Percentiles rank a stretch among this genome's conserved stretches.
Conservation (phyloP, 176 grass and related monocot species). For the Avena atlantica region DNA sequence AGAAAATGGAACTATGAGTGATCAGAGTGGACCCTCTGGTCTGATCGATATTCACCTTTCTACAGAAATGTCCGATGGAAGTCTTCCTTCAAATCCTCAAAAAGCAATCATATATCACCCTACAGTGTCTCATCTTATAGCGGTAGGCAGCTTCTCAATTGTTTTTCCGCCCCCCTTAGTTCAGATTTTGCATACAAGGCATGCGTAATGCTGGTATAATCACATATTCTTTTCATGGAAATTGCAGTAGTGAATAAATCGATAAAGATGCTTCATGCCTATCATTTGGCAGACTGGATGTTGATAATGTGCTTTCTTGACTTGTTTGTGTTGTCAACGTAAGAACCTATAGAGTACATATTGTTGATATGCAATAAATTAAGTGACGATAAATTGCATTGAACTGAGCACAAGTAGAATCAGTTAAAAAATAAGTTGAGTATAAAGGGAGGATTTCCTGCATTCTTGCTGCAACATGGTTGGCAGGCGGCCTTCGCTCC, state of each 20-base stretch:
- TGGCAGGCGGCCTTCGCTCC: not conserved
- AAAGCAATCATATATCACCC: constrained; percentile 94
- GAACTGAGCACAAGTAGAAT: not conserved
- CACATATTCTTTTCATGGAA: not conserved
- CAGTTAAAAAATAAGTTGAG: not conserved
- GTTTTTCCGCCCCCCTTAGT: constrained; percentile 4
- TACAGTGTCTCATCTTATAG: constrained; percentile 82
- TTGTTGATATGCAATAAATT: constrained; percentile 20
- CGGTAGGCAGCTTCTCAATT: constrained; percentile 55
- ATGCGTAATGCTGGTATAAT: constrained; percentile 5
- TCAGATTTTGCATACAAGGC: constrained; percentile 22
- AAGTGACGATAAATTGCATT: not conserved
- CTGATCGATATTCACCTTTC: constrained; percentile 94
- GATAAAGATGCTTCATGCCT: not conserved
- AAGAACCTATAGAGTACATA: not conserved
- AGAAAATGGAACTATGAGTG: constrained; percentile 89
- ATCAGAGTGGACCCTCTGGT: constrained; percentile 94
- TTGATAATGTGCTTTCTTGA: not conserved
- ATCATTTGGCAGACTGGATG: constrained; percentile 13
- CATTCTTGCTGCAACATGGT: constrained; percentile 16
- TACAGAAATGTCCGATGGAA: constrained; percentile 88
- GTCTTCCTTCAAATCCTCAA: constrained; percentile 87
- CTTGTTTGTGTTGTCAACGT: not conserved
- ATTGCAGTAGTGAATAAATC: constrained; percentile 3
- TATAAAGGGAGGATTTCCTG: constrained; percentile 6